phyloP scores from a whole-genome alignment of 768 basidiomycete species.

The Hortiboletus campestris region DNA sequence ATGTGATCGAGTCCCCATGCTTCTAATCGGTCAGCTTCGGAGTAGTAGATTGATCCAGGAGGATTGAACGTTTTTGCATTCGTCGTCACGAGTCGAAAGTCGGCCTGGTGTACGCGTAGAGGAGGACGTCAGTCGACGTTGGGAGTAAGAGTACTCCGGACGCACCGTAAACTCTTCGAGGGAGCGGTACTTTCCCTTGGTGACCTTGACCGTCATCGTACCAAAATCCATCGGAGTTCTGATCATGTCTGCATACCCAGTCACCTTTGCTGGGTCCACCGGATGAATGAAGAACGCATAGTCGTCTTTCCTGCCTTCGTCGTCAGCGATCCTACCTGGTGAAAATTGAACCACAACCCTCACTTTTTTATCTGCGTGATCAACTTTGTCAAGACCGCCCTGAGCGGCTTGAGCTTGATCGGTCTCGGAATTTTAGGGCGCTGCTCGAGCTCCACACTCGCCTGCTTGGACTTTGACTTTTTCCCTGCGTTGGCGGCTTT shows the following conservation, averaged over 20 bases:
- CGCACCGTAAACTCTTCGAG: constrained; percentile 77
- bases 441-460: constrained; percentile 27
- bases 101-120: constrained; percentile 40
- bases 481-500: constrained; percentile 56
- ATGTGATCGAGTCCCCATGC: constrained; percentile 73
- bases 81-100: constrained; percentile 66
- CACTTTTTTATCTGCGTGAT: constrained; percentile 77
- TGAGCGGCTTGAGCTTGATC: constrained; percentile 74
- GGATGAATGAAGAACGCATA: constrained; percentile 80
- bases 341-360: constrained; percentile 7
- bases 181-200: constrained; percentile 71
- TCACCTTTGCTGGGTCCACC: constrained; percentile 58
- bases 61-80: constrained; percentile 81
- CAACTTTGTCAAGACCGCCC: constrained; percentile 66
- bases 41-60: constrained; percentile 68
- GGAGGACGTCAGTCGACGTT: neutral
- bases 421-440: constrained; percentile 46
- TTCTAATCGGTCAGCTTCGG: constrained; percentile 72
- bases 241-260: constrained; percentile 66
- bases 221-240: constrained; percentile 91
- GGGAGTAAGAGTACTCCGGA: neutral
- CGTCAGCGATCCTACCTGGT: constrained; percentile 4
- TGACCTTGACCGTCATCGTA: constrained; percentile 79
- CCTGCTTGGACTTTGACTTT: constrained; percentile 40
- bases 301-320: constrained; percentile 64